Percentiles rank a stretch among this genome's conserved stretches.
phyloP scores from a whole-genome alignment of 1,284 basidiomycete species.

The Polyporus tsugae region DNA sequence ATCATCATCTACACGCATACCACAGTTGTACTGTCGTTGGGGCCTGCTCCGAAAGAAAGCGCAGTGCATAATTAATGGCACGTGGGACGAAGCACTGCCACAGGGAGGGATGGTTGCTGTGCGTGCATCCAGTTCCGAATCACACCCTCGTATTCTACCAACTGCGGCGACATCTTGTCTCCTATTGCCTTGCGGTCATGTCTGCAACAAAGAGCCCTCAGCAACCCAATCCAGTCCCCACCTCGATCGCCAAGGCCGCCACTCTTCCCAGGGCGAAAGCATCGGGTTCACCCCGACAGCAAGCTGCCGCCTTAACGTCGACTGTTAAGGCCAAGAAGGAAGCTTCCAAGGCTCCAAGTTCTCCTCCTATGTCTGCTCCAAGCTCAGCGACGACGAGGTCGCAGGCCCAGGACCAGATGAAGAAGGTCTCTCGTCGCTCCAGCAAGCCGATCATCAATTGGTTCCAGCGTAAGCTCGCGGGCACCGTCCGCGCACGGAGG shows the following conservation, averaged over 20 bases:
- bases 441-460: conserved; percentile 92
- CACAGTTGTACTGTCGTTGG: not conserved
- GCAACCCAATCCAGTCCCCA: conserved; percentile 16
- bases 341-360: conserved; percentile 24
- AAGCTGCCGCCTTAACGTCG: conserved; percentile 18
- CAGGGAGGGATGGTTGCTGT: conserved; percentile 23
- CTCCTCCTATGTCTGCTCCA: conserved; percentile 23
- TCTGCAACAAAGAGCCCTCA: conserved; percentile 27
- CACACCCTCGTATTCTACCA: conserved; percentile 15
- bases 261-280: conserved; percentile 21
- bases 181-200: conserved; percentile 26
- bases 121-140: conserved; percentile 6
- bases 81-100: conserved; percentile 24
- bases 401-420: conserved; percentile 42
- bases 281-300: conserved; percentile 18
- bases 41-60: too few species aligned
- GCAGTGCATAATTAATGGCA: not conserved
- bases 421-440: conserved; percentile 67
- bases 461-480: conserved; percentile 88
- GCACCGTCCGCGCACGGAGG: conserved; percentile 62
- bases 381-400: conserved; percentile 15
- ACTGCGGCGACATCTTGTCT: conserved; percentile 20
- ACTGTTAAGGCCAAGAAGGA: conserved; percentile 38
- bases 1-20: not conserved
- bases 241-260: conserved; percentile 17